phyloP scores from a whole-genome alignment of 805 yeast species.

The Kuraishia ogatae region DNA sequence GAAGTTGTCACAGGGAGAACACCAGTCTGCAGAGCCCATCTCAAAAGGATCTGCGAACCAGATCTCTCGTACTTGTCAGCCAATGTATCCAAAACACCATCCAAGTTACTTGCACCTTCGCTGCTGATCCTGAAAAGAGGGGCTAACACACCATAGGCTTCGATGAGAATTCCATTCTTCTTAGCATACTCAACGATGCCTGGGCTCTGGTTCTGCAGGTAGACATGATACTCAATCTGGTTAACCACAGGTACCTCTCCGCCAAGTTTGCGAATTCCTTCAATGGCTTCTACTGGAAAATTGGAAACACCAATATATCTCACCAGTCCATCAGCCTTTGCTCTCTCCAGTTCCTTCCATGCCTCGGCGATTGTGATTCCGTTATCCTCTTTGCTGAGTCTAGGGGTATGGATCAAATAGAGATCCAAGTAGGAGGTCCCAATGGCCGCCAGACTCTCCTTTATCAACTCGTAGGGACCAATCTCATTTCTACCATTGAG shows the following conservation, averaged over 20 bases:
- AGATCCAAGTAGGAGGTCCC: conserved; percentile 48
- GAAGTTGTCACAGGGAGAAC: conserved; percentile 73
- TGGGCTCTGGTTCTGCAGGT: conserved; percentile 51
- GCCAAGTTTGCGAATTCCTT: conserved; percentile 29
- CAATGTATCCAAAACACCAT: conserved; percentile 30
- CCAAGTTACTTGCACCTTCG: conserved; percentile 19
- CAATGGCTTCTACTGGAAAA: conserved; percentile 36
- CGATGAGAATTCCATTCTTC: conserved; percentile 26
- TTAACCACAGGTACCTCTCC: conserved; percentile 43
- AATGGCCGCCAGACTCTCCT: conserved; percentile 37
- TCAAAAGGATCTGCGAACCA: conserved; percentile 51
- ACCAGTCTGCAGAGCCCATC: conserved; percentile 62
- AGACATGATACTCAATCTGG: conserved; percentile 61
- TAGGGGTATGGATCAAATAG: conserved; percentile 42
- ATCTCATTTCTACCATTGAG: conserved; percentile 19
- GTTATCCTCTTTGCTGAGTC: conserved; percentile 9
- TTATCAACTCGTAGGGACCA: conserved; percentile 41
- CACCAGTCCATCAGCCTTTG: conserved; percentile 35
- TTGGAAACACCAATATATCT: conserved; percentile 53
- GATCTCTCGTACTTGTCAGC: conserved; percentile 49
- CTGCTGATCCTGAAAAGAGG: conserved; percentile 35
- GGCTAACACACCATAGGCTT: conserved; percentile 38
- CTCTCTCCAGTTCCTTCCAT: conserved; percentile 35
- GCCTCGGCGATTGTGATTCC: conserved; percentile 41
- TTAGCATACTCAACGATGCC: conserved; percentile 32